Percentiles rank a stretch among this genome's conserved stretches.
Conservation (phyloP, 805 yeast genomes). For the Candida piceae region DNA sequence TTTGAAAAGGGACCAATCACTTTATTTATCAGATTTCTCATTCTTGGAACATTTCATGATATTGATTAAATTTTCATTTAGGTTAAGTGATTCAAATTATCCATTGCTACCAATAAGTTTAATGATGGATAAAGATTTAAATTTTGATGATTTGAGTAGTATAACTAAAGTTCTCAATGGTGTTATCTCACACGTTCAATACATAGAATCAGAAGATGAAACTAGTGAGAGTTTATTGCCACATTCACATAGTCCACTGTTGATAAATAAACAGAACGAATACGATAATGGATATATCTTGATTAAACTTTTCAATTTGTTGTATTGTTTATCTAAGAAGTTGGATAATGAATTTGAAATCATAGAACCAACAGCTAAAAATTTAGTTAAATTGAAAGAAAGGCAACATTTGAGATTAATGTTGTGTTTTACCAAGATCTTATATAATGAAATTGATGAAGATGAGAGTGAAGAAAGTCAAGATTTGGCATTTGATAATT, state of each 20-base stretch:
- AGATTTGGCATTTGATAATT: constrained; percentile 27
- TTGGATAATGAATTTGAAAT: constrained; percentile 22
- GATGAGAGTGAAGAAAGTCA: too few relatives aligned
- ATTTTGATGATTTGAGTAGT: constrained; percentile 12
- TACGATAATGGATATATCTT: constrained; percentile 36
- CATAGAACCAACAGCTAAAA: constrained; percentile 21
- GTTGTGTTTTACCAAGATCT: constrained; percentile 28
- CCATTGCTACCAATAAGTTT: constrained; percentile 26
- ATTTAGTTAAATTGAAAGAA: constrained; percentile 16
- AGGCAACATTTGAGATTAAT: constrained; percentile 29
- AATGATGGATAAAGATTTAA: constrained; percentile 4
- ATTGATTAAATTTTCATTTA: constrained; percentile 22
- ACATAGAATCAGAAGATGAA: not conserved
- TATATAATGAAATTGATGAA: constrained; percentile 29
- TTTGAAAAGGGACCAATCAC: constrained; percentile 40
- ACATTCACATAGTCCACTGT: constrained; percentile 5
- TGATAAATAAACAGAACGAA: constrained; percentile 6
- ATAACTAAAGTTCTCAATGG: constrained; percentile 16
- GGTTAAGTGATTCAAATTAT: constrained; percentile 24
- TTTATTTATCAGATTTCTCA: constrained; percentile 54
- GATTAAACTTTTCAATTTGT: constrained; percentile 36
- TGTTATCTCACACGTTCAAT: constrained; percentile 15
- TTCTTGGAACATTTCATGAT: constrained; percentile 34
- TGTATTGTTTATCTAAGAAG: constrained; percentile 23
- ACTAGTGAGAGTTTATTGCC: not conserved